These are phyloP conservation scores for Xylaria venustula DNA, from an alignment of 495 filamentous ascomycete species.

Conservation along the genomic window DNA sequence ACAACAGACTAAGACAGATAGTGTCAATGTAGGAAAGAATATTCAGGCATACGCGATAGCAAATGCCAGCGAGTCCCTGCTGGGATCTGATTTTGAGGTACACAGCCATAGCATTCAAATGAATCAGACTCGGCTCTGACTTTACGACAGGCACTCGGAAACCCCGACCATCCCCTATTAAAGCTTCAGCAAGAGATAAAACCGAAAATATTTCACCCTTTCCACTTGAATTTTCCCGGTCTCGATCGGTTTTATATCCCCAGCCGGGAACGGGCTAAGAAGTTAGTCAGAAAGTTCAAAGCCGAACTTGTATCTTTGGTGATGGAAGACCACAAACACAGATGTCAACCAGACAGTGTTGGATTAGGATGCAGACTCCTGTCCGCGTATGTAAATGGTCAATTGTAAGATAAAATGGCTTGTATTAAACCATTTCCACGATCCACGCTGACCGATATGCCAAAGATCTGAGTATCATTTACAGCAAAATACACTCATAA, in stretches of 20 bases:
- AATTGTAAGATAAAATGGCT: not conserved
- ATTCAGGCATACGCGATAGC: constrained; percentile 12
- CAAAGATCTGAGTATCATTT: constrained; percentile 23
- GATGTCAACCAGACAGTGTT: not conserved
- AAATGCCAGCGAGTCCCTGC: constrained; percentile 16
- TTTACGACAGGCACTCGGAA: not conserved
- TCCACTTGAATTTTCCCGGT: constrained; percentile 38
- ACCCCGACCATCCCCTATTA: constrained; percentile 3
- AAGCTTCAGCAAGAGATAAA: constrained; percentile 30
- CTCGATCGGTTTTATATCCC: constrained; percentile 30
- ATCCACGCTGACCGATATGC: not conserved
- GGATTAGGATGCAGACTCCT: constrained; percentile 1
- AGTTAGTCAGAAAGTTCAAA: not conserved
- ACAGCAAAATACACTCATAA: constrained; percentile 33
- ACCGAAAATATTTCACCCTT: constrained; percentile 36
- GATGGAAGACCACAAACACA: not conserved
- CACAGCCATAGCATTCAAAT: not conserved
- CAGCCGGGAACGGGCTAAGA: constrained; percentile 18
- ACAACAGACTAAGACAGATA: not conserved
- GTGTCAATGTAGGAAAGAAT: not conserved
- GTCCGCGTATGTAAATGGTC: not conserved
- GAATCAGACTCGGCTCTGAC: not conserved
- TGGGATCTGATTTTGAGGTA: constrained; percentile 16
- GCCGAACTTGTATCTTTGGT: constrained; percentile 1
- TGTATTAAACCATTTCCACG: not conserved